These are phyloP conservation scores for Candida labiduridarum DNA, from an alignment of 1,139 yeast species.

Conservation along the genomic window DNA sequence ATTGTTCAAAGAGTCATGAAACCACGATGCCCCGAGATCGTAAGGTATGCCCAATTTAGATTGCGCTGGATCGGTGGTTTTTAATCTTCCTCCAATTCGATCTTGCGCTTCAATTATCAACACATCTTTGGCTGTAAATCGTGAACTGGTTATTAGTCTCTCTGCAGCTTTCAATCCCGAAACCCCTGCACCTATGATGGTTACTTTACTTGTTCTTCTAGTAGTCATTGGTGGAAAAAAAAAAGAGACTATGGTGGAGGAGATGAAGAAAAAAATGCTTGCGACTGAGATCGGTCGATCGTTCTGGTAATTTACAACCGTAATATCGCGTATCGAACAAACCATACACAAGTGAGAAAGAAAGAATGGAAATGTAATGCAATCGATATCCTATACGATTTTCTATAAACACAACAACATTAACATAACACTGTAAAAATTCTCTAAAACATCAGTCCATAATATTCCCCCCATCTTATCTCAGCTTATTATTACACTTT, in stretches of 20 bases:
- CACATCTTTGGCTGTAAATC: slow-evolving; percentile 33
- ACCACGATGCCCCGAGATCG: slow-evolving; percentile 91
- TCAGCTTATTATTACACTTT: no score
- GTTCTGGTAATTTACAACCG: no score
- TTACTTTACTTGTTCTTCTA: slow-evolving; percentile 13
- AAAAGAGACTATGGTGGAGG: no score
- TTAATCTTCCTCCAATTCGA: slow-evolving; percentile 51
- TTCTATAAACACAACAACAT: not conserved
- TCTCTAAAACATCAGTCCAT: not conserved
- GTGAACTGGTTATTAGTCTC: slow-evolving; percentile 45
- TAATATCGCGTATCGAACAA: no score
- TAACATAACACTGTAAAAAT: not conserved
- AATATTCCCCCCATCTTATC: not conserved
- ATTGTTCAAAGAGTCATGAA: slow-evolving; percentile 74
- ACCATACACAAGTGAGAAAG: no score
- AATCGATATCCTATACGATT: not conserved
- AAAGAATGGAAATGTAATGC: no score
- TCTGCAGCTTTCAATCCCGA: slow-evolving; percentile 81
- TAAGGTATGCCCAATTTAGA: slow-evolving; percentile 43
- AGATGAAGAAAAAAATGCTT: not conserved
- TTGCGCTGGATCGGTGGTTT: slow-evolving; percentile 29
- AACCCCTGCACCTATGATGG: slow-evolving; percentile 78
- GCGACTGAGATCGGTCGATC: not conserved
- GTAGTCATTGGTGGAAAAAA: not conserved
- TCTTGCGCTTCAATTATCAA: slow-evolving; percentile 53